These are phyloP conservation scores for Daldinia eschscholtzii DNA, from an alignment of 2,329 filamentous ascomycete species.

Conservation along the genomic window DNA sequence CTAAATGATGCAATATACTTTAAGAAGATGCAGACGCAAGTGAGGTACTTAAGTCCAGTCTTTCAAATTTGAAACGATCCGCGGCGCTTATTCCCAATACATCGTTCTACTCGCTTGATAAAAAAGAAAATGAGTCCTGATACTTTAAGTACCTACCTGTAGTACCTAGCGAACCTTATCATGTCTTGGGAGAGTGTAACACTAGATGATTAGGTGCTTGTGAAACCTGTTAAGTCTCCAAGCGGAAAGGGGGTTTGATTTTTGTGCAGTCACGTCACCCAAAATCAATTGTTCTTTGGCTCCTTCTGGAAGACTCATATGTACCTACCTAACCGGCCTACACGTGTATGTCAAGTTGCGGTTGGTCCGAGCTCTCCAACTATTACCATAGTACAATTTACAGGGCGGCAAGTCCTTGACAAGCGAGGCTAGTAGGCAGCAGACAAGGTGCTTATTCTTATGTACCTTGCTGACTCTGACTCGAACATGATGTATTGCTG, in stretches of 20 bases:
- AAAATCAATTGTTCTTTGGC: constrained; percentile 38
- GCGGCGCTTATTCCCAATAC: neutral
- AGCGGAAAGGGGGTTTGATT: constrained; percentile 30
- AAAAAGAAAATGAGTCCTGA: neutral
- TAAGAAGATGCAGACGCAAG: neutral
- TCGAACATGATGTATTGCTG: neutral
- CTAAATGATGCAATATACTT: constrained; percentile 27
- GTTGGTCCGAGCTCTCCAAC: constrained; percentile 41
- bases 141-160: neutral
- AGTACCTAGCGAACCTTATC: neutral
- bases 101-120: neutral
- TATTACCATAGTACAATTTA: constrained; percentile 4
- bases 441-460: constrained; percentile 39
- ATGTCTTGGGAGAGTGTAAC: constrained; percentile 6
- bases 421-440: neutral
- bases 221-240: constrained; percentile 34
- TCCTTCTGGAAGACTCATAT: constrained; percentile 44
- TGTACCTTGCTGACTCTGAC: constrained; percentile 18
- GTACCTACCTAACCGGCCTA: too few species aligned
- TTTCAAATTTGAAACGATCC: neutral
- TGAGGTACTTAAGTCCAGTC: neutral
- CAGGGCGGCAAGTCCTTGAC: constrained; percentile 10
- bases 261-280: constrained; percentile 29
- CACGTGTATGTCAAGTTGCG: neutral
- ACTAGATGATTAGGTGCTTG: constrained; percentile 25